Percentiles rank a stretch among this genome's conserved stretches.
Evolutionary conservation across 1,284 basidiomycete genomes (phyloP).

Genomic region (Cryptococcus deneoformans): DNA sequence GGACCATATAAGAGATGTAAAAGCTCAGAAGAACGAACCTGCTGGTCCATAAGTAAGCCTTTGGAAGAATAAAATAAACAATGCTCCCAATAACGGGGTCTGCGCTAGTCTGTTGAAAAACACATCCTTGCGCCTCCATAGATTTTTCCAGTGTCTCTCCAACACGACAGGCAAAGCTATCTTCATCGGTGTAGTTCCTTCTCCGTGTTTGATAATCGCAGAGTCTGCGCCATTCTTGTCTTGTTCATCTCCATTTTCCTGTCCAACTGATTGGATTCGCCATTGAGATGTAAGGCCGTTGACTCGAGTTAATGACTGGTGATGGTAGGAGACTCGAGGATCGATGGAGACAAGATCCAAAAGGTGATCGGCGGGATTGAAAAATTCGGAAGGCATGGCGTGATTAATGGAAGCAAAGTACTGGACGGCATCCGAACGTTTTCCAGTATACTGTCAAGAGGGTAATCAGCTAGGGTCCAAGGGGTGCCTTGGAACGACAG

Average conservation of each 20-base stretch:
- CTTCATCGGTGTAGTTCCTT: conserved; percentile 40
- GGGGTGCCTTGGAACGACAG: neutral
- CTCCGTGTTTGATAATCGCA: conserved; percentile 10
- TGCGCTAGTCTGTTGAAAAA: conserved; percentile 49
- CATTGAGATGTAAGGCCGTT: conserved; percentile 19
- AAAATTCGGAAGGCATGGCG: conserved; percentile 46
- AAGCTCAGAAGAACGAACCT: conserved; percentile 12
- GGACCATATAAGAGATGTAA: neutral
- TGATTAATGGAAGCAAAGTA: conserved; percentile 45
- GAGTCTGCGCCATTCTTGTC: neutral
- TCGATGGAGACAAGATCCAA: conserved; percentile 51
- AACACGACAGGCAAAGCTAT: conserved; percentile 49
- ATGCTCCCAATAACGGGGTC: conserved; percentile 42
- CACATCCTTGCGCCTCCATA: conserved; percentile 46
- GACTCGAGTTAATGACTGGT: conserved; percentile 22
- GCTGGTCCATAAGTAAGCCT: conserved; percentile 44
- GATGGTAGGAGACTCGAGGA: conserved; percentile 25
- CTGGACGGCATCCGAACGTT: conserved; percentile 22
- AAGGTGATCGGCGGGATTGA: conserved; percentile 50
- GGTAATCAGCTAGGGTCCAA: neutral
- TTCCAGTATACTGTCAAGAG: neutral
- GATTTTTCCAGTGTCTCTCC: conserved; percentile 46
- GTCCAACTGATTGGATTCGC: conserved; percentile 3
- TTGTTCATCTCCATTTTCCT: conserved; percentile 15
- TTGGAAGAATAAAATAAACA: conserved; percentile 52